A percentile compares a stretch with the other conserved stretches of the same genome.
Evolutionary conservation across 2,329 filamentous ascomycete species (phyloP).

Genomic region (Hypoxylon sp.): DNA sequence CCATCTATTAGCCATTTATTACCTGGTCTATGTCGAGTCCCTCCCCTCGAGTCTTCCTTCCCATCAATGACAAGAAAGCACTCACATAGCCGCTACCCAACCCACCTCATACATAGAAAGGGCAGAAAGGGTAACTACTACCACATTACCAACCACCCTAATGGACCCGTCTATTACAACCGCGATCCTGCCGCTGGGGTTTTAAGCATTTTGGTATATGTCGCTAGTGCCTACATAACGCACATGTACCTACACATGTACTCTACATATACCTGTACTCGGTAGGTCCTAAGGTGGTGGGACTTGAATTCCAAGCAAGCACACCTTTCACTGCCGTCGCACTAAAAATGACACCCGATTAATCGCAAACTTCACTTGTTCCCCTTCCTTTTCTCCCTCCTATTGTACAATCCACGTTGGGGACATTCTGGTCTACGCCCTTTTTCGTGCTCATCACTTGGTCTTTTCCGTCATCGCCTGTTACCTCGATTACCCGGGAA

Average conservation of each 20-base stretch:
- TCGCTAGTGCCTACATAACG: constrained; percentile 23
- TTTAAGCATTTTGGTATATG: constrained; percentile 11
- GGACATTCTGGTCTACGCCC: constrained; percentile 29
- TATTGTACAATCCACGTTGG: constrained; percentile 39
- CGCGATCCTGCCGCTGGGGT: constrained; percentile 37
- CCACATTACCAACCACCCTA: constrained; percentile 39
- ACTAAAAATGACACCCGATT: constrained; percentile 48
- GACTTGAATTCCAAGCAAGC: constrained; percentile 38
- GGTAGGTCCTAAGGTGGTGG: constrained; percentile 18
- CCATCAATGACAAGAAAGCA: background rate
- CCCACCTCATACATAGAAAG: constrained; percentile 10
- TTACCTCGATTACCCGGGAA: constrained; percentile 38
- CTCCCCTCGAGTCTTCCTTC: constrained; percentile 7
- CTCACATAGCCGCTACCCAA: constrained; percentile 6
- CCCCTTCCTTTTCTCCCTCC: constrained; percentile 35
- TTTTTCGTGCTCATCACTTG: constrained; percentile 32
- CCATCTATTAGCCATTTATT: background rate
- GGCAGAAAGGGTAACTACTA: constrained; percentile 19
- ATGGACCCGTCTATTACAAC: constrained; percentile 31
- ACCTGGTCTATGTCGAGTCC: background rate
- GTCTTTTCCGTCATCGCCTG: constrained; percentile 38
- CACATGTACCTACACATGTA: constrained; percentile 19
- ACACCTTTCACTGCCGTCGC: constrained; percentile 43
- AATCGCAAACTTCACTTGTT: constrained; percentile 44
- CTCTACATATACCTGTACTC: constrained; percentile 28